These are phyloP conservation scores for Athelia sp. DNA, from an alignment of 1,284 basidiomycete species.

Conservation along the genomic window DNA sequence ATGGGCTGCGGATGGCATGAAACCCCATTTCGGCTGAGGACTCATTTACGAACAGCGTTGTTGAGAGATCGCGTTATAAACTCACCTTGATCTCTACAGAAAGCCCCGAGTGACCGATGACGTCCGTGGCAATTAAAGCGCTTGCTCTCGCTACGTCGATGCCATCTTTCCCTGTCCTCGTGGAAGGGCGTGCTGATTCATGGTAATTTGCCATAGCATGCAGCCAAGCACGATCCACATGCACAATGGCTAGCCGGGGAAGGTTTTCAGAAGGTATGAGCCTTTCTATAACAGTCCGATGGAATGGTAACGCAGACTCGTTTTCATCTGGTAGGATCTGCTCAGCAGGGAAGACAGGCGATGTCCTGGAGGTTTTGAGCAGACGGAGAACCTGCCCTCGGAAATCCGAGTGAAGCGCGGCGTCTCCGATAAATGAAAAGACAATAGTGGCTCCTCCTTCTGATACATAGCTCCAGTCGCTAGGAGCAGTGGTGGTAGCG, in stretches of 20 bases:
- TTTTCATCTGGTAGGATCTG: constrained; percentile 15
- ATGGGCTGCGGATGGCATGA: constrained; percentile 62
- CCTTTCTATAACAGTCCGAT: constrained; percentile 50
- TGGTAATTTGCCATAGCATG: constrained; percentile 40
- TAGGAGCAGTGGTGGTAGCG: constrained; percentile 32
- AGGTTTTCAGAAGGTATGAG: constrained; percentile 58
- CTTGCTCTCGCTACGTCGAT: constrained; percentile 54
- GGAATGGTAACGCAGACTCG: constrained; percentile 58
- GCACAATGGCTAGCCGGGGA: constrained; percentile 47
- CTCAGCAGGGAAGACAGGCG: neutral
- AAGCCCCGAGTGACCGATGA: constrained; percentile 56
- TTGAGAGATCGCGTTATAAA: constrained; percentile 1
- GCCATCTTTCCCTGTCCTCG: constrained; percentile 46
- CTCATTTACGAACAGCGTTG: neutral
- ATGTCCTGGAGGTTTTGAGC: constrained; percentile 43
- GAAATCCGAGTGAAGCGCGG: constrained; percentile 34
- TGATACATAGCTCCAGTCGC: constrained; percentile 78
- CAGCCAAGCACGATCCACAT: constrained; percentile 62
- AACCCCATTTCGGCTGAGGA: constrained; percentile 89
- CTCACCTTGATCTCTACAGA: constrained; percentile 86
- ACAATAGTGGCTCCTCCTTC: constrained; percentile 91
- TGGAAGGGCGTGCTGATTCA: constrained; percentile 47
- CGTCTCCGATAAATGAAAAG: constrained; percentile 66
- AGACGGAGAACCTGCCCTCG: constrained; percentile 69
- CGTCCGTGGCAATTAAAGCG: constrained; percentile 70